Evolutionary conservation across 306 rosid genomes (phyloP).

Genomic region (Castanopsis chinensis): DNA sequence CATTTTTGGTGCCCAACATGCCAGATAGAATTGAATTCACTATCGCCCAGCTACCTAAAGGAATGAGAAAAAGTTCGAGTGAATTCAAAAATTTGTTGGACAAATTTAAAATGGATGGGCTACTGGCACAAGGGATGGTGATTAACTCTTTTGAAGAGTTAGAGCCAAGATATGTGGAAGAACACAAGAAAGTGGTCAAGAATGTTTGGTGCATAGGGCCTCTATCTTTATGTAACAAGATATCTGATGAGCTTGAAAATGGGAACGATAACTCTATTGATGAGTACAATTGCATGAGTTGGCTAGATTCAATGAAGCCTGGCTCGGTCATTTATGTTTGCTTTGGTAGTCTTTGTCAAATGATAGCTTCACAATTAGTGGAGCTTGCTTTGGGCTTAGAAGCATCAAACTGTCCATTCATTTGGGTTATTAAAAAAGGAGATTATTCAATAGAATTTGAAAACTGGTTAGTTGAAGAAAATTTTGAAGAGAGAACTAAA

Average conservation of each 20-base stretch:
- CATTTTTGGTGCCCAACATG: constrained; percentile 39
- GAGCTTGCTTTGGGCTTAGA: constrained; percentile 60
- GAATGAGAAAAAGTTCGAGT: neutral
- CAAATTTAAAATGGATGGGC: constrained; percentile 39
- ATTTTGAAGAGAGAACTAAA: constrained; percentile 45
- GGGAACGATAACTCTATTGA: constrained; percentile 38
- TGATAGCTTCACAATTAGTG: constrained; percentile 29
- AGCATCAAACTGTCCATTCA: constrained; percentile 41
- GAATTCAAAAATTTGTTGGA: constrained; percentile 9
- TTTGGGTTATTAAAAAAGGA: constrained; percentile 48
- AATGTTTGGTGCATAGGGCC: constrained; percentile 49
- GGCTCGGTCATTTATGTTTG: constrained; percentile 44
- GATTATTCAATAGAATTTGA: constrained; percentile 37
- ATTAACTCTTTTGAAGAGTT: constrained; percentile 62
- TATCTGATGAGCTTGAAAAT: constrained; percentile 32
- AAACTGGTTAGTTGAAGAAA: constrained; percentile 36
- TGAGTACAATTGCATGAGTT: constrained; percentile 25
- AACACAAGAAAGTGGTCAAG: constrained; percentile 22
- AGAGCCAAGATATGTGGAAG: constrained; percentile 38
- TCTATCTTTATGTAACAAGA: constrained; percentile 36
- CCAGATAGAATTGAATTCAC: constrained; percentile 42
- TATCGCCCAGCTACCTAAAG: constrained; percentile 27
- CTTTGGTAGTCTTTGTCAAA: constrained; percentile 52
- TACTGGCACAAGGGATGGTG: constrained; percentile 35
- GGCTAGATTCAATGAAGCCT: constrained; percentile 46